Evolutionary conservation across 306 rosid genomes (phyloP).

Genomic region (Prunus kanzakura): DNA sequence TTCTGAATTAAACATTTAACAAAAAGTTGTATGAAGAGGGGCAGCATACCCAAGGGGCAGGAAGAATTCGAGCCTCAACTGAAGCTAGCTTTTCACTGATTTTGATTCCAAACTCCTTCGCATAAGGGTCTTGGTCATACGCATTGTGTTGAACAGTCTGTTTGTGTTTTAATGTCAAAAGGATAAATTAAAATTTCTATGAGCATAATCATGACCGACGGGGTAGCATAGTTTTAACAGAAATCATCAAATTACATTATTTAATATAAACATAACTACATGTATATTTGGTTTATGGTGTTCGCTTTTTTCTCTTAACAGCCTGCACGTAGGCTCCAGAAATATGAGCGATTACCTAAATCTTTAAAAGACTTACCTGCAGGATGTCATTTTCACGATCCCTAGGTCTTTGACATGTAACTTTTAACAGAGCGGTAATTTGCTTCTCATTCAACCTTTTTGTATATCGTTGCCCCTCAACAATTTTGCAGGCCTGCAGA

Average conservation of each 20-base stretch:
- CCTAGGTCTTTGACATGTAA: slow-evolving; percentile 95
- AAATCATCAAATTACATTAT: neutral
- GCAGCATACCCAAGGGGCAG: slow-evolving; percentile 92
- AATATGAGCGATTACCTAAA: neutral
- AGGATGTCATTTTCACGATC: slow-evolving; percentile 93
- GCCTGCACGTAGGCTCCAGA: neutral
- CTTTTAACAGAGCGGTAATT: slow-evolving; percentile 84
- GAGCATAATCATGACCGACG: neutral
- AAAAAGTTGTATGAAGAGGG: slow-evolving; percentile 9
- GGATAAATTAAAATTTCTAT: neutral
- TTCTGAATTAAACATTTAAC: slow-evolving; percentile 8
- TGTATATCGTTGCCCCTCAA: slow-evolving; percentile 92
- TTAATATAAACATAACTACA: no score
- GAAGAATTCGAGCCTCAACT: slow-evolving; percentile 95
- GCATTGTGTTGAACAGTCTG: slow-evolving; percentile 88
- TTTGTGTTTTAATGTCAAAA: slow-evolving; percentile 10
- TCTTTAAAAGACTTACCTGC: slow-evolving; percentile 40
- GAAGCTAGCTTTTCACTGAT: slow-evolving; percentile 87
- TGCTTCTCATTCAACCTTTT: slow-evolving; percentile 94
- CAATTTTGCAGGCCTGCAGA: slow-evolving; percentile 96
- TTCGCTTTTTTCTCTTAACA: neutral
- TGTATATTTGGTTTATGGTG: neutral
- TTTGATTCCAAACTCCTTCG: slow-evolving; percentile 89
- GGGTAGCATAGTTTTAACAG: neutral
- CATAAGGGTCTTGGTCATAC: slow-evolving; percentile 87